Conservation (phyloP, 352 stramenopile genomes). For the Pythium monospermum region DNA sequence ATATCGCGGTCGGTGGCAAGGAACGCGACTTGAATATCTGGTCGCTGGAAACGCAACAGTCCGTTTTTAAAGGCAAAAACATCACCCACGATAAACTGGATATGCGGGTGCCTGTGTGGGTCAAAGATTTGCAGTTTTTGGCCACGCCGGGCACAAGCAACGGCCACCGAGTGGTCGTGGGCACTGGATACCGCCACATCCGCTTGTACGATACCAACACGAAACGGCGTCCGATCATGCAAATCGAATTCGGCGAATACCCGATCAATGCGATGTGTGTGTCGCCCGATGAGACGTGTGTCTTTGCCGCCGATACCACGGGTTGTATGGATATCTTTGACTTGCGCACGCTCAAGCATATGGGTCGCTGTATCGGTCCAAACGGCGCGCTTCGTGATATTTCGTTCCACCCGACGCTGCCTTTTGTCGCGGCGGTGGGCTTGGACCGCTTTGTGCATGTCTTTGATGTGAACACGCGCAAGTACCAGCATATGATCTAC, state of each 20-base stretch:
- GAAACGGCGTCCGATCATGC: slow-evolving; percentile 66
- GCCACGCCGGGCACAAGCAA: slow-evolving; percentile 51
- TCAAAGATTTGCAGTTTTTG: slow-evolving; percentile 74
- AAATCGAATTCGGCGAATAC: slow-evolving; percentile 72
- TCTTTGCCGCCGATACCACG: slow-evolving; percentile 87
- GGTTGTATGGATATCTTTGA: slow-evolving; percentile 89
- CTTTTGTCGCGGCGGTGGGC: slow-evolving; percentile 87
- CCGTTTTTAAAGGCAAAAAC: slow-evolving; percentile 84
- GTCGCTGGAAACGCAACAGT: slow-evolving; percentile 74
- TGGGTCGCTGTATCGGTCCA: slow-evolving; percentile 84
- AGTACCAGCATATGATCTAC: slow-evolving; percentile 68
- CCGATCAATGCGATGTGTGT: slow-evolving; percentile 67
- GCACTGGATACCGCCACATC: slow-evolving; percentile 74
- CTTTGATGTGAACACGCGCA: slow-evolving; percentile 86
- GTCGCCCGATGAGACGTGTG: slow-evolving; percentile 64
- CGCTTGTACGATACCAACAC: slow-evolving; percentile 88
- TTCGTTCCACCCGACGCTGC: slow-evolving; percentile 84
- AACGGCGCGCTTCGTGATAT: slow-evolving; percentile 90
- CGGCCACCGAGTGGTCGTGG: slow-evolving; percentile 63
- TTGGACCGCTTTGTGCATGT: slow-evolving; percentile 94
- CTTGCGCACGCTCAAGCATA: slow-evolving; percentile 80
- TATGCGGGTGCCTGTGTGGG: slow-evolving; percentile 87
- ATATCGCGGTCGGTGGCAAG: slow-evolving; percentile 73
- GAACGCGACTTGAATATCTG: slow-evolving; percentile 78
- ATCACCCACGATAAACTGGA: slow-evolving; percentile 84